Conservation (phyloP, 805 yeast genomes). For the Cyberlindnera sargentensis region DNA sequence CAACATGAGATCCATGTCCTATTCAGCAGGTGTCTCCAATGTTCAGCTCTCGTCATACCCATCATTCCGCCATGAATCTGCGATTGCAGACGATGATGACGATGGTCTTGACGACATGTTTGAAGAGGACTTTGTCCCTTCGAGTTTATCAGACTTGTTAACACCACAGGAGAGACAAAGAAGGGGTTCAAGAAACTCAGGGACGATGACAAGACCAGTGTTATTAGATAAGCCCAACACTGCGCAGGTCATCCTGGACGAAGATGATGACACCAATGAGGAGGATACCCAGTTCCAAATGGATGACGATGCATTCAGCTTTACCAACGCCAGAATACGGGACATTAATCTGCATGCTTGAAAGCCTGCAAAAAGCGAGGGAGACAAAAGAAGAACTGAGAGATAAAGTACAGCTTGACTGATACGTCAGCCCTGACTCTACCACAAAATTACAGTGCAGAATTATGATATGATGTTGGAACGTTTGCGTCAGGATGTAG, state of each 20-base stretch:
- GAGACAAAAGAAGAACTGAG: not conserved
- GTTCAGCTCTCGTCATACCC: not conserved
- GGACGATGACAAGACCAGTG: conserved; percentile 11
- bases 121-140: conserved; percentile 79
- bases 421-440: not conserved
- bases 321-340: not conserved
- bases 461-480: not conserved
- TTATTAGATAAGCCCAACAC: not conserved
- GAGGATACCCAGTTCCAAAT: conserved; percentile 32
- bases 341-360: conserved; percentile 1
- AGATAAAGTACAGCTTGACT: too few species aligned
- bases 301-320: conserved; percentile 21
- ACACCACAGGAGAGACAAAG: conserved; percentile 51
- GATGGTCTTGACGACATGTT: conserved; percentile 20
- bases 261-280: conserved; percentile 14
- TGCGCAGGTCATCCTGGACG: not conserved
- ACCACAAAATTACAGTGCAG: not conserved
- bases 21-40: conserved; percentile 4
- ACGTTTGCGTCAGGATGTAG: not conserved
- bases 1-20: conserved; percentile 7
- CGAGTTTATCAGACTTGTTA: conserved; percentile 67
- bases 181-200: conserved; percentile 49
- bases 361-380: not conserved
- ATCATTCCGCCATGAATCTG: conserved; percentile 10
- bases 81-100: conserved; percentile 30